phyloP scores from a whole-genome alignment of 441 rosid genomes.

The Gossypium schwendimanii region DNA sequence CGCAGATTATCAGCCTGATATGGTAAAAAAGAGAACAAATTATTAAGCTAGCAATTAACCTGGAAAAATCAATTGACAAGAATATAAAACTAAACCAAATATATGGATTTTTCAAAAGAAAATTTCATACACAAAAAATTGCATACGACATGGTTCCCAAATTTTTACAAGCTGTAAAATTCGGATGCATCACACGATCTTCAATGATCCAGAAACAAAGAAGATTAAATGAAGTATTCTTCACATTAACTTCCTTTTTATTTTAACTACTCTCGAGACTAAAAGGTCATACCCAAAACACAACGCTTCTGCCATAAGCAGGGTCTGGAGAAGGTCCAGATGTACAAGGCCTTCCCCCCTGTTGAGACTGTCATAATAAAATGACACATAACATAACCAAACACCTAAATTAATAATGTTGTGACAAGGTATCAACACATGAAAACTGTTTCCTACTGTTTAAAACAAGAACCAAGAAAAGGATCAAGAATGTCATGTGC shows the following conservation, averaged over 20 bases:
- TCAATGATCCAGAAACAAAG: neutral
- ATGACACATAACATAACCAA: neutral
- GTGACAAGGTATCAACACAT: neutral
- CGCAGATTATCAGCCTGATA: slow-evolving; percentile 47
- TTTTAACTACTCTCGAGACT: neutral
- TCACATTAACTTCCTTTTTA: neutral
- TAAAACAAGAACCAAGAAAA: neutral
- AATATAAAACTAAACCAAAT: neutral
- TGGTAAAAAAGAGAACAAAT: neutral
- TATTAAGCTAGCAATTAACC: neutral
- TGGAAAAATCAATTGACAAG: neutral
- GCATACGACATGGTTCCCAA: neutral
- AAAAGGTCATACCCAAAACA: neutral
- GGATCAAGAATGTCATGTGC: neutral
- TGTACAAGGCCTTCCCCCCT: neutral
- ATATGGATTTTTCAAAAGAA: neutral
- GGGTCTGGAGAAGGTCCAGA: neutral
- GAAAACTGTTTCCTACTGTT: neutral
- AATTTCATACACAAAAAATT: neutral
- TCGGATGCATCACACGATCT: neutral
- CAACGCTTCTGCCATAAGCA: neutral
- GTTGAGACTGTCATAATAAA: neutral
- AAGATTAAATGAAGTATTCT: neutral
- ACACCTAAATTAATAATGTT: neutral
- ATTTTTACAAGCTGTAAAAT: neutral